Evolutionary conservation across 768 basidiomycete species (phyloP), one percentile per base, ranked within the genome.

Genomic region (Mycena chlorophos): DNA sequence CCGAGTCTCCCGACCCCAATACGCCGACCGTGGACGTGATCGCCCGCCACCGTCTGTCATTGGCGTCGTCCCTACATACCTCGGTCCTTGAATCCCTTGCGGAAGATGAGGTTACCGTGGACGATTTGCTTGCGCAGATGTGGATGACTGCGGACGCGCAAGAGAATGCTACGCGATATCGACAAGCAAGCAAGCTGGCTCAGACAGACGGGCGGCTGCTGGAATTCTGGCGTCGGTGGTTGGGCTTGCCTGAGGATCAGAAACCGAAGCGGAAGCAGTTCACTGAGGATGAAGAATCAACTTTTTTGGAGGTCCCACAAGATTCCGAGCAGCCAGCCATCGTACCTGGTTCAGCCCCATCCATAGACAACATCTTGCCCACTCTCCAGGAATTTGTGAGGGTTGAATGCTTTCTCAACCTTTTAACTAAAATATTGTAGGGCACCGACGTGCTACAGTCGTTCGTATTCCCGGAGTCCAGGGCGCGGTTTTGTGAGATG

Each of bases 391-490:
- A 69, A 60, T 81, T 90, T 68, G 90, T 89, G 71, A 62, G 87
- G 65, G 3, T 55, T 54, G 23, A 28, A 34, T 3, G 16, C 26
- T 53, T 29, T 19, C 25, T 28, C 26, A 19, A 22, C 45, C 31
- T 27, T 56, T 26, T 52, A 53, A 64, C 8, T 69, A 49, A 31
- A 22, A 23, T 31, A 45, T 39, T 56, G 27, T 38, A 91, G 90
- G 81, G 79, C 31, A 72, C 75, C 25, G 69, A 78, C 2, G 70
- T 93, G 40, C 68, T 91, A 37, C 75, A 70, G 14, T 70, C 77
- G 1, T 89, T 91, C 63, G 71, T 89, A 38, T 92, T 80, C 63
- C 90, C 91, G 1, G 87, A 90, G 54, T 90, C 91, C 13, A 82
- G 90, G 3, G 84, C 81, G 2, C 76, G 80, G 51, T 85, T 91